Conservation (phyloP, 2,329 filamentous ascomycete species). For the Teratosphaeria destructans region DNA sequence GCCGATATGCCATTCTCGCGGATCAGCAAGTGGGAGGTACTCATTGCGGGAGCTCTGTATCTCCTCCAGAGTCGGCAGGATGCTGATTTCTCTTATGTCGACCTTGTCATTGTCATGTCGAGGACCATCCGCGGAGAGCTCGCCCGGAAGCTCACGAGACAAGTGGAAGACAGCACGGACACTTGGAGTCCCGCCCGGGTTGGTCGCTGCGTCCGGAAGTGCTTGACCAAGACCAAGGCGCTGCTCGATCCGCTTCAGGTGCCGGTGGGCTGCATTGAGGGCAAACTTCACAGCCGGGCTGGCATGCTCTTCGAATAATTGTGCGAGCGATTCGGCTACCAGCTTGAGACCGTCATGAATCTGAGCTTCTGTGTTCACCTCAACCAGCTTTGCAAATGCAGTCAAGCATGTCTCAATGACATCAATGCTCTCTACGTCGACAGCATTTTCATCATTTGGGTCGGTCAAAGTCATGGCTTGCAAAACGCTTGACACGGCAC, state of each 20-base stretch:
- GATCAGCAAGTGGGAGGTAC: conserved; percentile 32
- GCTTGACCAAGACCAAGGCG: conserved; percentile 3
- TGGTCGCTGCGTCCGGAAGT: neutral
- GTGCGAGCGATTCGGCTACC: conserved; percentile 5
- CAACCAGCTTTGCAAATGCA: conserved; percentile 2
- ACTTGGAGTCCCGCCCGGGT: neutral
- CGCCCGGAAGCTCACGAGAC: conserved; percentile 18
- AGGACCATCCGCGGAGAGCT: conserved; percentile 21
- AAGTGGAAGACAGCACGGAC: conserved; percentile 6
- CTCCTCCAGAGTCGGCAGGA: conserved; percentile 41
- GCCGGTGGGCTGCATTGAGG: neutral
- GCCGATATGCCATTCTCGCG: conserved; percentile 29
- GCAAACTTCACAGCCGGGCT: neutral
- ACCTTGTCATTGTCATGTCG: conserved; percentile 43
- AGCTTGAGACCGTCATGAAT: conserved; percentile 6
- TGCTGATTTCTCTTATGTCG: conserved; percentile 37
- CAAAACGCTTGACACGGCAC: conserved; percentile 8
- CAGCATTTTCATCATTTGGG: neutral
- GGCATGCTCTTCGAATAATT: neutral
- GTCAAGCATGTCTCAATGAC: conserved; percentile 4
- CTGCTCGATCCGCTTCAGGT: conserved; percentile 2
- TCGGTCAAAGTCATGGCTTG: neutral
- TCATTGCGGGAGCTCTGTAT: conserved; percentile 34
- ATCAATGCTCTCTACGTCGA: neutral
- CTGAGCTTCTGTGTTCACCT: conserved; percentile 8